Conservation (phyloP, 2,329 filamentous ascomycete genomes). For the Stagonosporopsis chrysanthemi region DNA sequence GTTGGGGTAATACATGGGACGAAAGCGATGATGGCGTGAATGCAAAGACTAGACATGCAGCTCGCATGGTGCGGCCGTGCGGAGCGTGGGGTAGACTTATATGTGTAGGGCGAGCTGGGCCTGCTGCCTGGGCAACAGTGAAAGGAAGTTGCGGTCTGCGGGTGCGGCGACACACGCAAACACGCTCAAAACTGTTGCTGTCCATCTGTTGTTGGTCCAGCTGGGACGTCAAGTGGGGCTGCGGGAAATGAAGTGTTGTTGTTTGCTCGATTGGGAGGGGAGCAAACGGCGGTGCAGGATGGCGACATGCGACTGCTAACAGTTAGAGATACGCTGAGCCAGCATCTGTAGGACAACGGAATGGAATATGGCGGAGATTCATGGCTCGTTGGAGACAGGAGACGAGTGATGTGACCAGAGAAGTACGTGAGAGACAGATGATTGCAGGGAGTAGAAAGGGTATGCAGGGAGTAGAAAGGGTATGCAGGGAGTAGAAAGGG, state of each 20-base stretch:
- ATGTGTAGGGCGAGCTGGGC: not conserved
- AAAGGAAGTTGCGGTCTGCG: slow-evolving; percentile 11
- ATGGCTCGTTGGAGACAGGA: too few relatives aligned
- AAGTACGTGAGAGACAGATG: not conserved
- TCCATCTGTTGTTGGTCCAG: not conserved
- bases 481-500: too few relatives aligned
- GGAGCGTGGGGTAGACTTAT: not conserved
- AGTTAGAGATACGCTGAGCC: not conserved
- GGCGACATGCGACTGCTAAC: not conserved
- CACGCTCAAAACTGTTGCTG: not conserved
- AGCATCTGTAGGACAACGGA: not conserved
- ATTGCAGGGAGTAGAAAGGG: not conserved
- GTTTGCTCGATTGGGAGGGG: not conserved
- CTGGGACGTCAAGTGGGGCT: slow-evolving; percentile 1
- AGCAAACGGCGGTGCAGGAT: slow-evolving; percentile 9
- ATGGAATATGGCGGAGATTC: too few relatives aligned
- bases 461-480: too few relatives aligned
- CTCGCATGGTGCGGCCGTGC: not conserved
- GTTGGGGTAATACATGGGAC: slow-evolving; percentile 2
- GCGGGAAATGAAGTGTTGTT: not conserved
- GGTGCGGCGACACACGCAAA: slow-evolving; percentile 1
- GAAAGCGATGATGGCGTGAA: not conserved
- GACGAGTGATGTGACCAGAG: not conserved
- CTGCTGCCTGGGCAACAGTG: slow-evolving; percentile 13
- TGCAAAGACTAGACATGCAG: not conserved